Evolutionary conservation across 2,329 filamentous ascomycete species (phyloP).

Genomic region (Fusarium caatingaense): DNA sequence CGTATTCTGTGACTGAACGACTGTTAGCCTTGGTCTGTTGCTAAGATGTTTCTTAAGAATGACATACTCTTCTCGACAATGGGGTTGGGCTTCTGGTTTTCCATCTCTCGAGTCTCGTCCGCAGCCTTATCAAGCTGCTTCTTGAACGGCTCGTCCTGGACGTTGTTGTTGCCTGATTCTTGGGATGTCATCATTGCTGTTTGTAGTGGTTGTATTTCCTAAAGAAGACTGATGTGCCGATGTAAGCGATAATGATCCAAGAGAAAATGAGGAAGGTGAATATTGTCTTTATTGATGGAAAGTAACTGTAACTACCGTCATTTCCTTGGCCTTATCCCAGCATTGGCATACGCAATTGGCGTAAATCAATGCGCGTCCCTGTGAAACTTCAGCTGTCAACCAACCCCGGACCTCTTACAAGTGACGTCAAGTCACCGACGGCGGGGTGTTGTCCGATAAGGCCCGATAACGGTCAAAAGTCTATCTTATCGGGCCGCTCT

Average conservation of each 20-base stretch:
- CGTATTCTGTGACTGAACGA: conserved; percentile 55
- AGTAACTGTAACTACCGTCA: not conserved
- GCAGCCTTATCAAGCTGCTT: conserved; percentile 58
- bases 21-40: conserved; percentile 11
- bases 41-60: not conserved
- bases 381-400: conserved; percentile 25
- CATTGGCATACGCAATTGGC: conserved; percentile 44
- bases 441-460: conserved; percentile 35
- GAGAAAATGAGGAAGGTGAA: conserved; percentile 3
- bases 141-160: conserved; percentile 53
- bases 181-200: conserved; percentile 32
- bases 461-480: conserved; percentile 36
- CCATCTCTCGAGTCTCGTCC: conserved; percentile 47
- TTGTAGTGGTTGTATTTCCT: conserved; percentile 6
- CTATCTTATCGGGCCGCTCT: conserved; percentile 43
- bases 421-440: conserved; percentile 42
- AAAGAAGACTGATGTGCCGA: conserved; percentile 13
- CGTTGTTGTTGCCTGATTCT: conserved; percentile 18
- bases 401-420: not conserved
- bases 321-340: conserved; percentile 34
- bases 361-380: conserved; percentile 21
- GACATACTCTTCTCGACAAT: conserved; percentile 58
- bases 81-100: conserved; percentile 48
- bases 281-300: conserved; percentile 11
- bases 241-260: not conserved